These are phyloP conservation scores for Fusarium sp. DNA, from an alignment of 2,329 filamentous ascomycete genomes.

Conservation along the genomic window DNA sequence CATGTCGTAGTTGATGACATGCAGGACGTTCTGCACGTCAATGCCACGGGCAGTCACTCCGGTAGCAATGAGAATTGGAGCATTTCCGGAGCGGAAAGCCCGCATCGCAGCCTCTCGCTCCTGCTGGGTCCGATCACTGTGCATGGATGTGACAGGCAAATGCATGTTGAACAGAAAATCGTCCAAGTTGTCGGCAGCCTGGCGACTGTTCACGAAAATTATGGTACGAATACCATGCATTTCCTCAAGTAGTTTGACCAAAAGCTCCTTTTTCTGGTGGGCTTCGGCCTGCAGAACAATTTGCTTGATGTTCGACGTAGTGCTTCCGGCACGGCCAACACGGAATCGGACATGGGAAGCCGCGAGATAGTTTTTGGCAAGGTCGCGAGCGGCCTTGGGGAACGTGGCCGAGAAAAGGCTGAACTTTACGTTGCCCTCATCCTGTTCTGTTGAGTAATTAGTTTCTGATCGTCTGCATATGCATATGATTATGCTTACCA, in stretches of 20 bases:
- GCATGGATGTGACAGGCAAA: slow-evolving; percentile 87
- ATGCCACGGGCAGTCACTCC: slow-evolving; percentile 88
- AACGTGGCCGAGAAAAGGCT: slow-evolving; percentile 97
- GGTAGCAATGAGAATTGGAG: slow-evolving; percentile 86
- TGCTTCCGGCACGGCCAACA: slow-evolving; percentile 86
- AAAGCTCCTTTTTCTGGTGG: slow-evolving; percentile 71
- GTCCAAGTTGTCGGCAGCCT: slow-evolving; percentile 82
- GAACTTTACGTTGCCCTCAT: slow-evolving; percentile 74
- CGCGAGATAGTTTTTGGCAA: slow-evolving; percentile 81
- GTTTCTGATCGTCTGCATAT: slow-evolving; percentile 15
- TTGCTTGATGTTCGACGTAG: slow-evolving; percentile 85
- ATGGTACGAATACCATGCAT: slow-evolving; percentile 80
- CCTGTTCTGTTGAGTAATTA: slow-evolving; percentile 66
- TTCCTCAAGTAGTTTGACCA: slow-evolving; percentile 77
- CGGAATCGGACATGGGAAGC: slow-evolving; percentile 80
- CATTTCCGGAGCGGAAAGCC: slow-evolving; percentile 77
- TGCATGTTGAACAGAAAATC: slow-evolving; percentile 85
- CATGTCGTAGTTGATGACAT: slow-evolving; percentile 94
- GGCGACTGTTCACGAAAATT: slow-evolving; percentile 88
- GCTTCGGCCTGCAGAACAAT: slow-evolving; percentile 74
- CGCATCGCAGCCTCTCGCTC: slow-evolving; percentile 94
- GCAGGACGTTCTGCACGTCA: slow-evolving; percentile 85
- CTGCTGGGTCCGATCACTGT: slow-evolving; percentile 84
- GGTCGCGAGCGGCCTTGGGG: slow-evolving; percentile 77
- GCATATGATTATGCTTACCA: slow-evolving; percentile 64